Conservation (phyloP, 768 basidiomycete genomes). For the Boletus reticulatus region DNA sequence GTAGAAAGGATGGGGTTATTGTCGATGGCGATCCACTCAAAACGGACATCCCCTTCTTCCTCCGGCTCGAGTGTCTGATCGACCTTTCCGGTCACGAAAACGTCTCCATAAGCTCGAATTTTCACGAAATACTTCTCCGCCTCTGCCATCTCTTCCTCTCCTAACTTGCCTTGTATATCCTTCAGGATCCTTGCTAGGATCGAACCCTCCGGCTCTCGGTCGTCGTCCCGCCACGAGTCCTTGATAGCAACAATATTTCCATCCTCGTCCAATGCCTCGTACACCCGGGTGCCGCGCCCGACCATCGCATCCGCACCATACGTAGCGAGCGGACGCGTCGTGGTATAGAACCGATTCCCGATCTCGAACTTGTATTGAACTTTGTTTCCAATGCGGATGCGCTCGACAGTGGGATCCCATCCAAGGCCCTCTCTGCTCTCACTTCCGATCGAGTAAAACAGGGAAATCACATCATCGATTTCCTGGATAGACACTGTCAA, state of each 20-base stretch:
- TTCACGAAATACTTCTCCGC: neutral
- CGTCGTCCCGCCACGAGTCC: neutral
- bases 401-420: neutral
- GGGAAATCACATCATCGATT: neutral
- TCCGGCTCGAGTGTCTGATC: neutral
- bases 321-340: neutral
- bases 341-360: neutral
- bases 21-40: neutral
- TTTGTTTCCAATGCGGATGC: neutral
- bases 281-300: neutral
- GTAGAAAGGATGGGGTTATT: neutral
- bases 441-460: slow-evolving; percentile 4
- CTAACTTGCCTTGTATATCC: neutral
- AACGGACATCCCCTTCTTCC: too few relatives aligned
- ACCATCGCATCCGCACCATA: neutral
- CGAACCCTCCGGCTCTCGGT: neutral
- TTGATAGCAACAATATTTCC: neutral
- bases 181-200: neutral
- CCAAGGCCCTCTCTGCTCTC: neutral
- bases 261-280: neutral
- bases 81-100: neutral
- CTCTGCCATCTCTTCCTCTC: neutral
- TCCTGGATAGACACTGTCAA: neutral
- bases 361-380: neutral
- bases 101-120: neutral